Percentiles rank a stretch among this genome's conserved stretches.
These are phyloP conservation scores for Vitellaria paradoxa DNA, from an alignment of 179 eudicot species.

Conservation along the genomic window DNA sequence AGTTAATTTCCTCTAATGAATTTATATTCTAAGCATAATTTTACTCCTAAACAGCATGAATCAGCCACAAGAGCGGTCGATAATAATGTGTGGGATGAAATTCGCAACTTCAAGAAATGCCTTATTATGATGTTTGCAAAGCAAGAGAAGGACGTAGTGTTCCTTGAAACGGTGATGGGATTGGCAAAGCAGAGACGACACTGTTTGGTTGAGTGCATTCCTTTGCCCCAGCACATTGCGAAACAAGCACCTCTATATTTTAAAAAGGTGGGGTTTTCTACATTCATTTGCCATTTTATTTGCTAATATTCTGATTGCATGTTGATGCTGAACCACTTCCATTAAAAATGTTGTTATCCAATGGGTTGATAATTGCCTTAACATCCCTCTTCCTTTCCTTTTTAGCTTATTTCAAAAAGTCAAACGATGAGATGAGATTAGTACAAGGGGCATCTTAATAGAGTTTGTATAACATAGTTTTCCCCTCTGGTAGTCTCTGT, in stretches of 20 bases:
- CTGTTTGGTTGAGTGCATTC: conserved; percentile 95
- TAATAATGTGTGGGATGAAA: conserved; percentile 92
- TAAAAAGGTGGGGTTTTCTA: conserved; percentile 52
- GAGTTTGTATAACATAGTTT: neutral
- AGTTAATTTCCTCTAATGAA: neutral
- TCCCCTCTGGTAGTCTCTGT: neutral
- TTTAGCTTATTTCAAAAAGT: neutral
- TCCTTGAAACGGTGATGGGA: conserved; percentile 86
- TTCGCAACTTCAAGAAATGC: conserved; percentile 96
- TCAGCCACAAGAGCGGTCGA: conserved; percentile 85
- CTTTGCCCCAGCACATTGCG: conserved; percentile 61
- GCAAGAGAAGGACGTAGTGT: conserved; percentile 85
- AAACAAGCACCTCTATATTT: conserved; percentile 79
- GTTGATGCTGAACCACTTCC: neutral
- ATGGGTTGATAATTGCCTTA: neutral
- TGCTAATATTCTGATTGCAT: neutral
- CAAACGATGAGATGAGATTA: neutral
- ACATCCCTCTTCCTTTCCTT: neutral
- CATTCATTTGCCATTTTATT: neutral
- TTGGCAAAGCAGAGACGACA: conserved; percentile 76
- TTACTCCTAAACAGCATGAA: no score
- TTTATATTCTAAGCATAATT: conserved; percentile 10
- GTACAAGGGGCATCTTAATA: neutral
- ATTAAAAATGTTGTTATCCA: neutral
- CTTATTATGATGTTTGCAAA: conserved; percentile 92